These are phyloP conservation scores for Globisporangium megalacanthum DNA, from an alignment of 352 stramenopile genomes.

Conservation along the genomic window DNA sequence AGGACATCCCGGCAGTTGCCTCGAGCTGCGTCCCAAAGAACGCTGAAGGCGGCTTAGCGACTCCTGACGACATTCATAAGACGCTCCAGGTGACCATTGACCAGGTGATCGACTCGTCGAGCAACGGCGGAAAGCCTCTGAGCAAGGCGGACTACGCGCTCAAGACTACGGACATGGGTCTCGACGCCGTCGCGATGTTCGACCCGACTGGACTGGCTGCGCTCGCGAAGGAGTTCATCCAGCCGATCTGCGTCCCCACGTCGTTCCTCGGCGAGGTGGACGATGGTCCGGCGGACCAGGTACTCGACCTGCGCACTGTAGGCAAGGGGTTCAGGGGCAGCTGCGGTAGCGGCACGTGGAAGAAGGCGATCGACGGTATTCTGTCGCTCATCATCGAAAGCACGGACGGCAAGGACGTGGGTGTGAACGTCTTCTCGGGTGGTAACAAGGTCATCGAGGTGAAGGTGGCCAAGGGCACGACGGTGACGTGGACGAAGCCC, in stretches of 20 bases:
- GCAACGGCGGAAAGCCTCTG: not conserved
- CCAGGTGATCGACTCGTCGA: not conserved
- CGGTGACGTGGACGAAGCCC: slow-evolving; percentile 29
- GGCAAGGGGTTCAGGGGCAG: slow-evolving; percentile 43
- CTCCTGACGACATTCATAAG: not conserved
- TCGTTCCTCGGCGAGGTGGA: slow-evolving; percentile 41
- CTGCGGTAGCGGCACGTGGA: slow-evolving; percentile 29
- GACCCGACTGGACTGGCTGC: slow-evolving; percentile 34
- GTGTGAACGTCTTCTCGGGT: slow-evolving; percentile 44
- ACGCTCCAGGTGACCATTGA: too few relatives aligned
- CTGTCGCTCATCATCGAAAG: too few relatives aligned
- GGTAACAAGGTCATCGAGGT: slow-evolving; percentile 18
- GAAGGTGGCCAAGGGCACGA: slow-evolving; percentile 26
- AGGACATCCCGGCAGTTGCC: too few relatives aligned
- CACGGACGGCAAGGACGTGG: slow-evolving; percentile 38
- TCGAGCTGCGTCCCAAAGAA: too few relatives aligned
- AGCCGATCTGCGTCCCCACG: slow-evolving; percentile 50
- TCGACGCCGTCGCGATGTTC: slow-evolving; percentile 22
- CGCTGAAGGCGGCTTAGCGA: not conserved
- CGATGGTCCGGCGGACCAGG: slow-evolving; percentile 30
- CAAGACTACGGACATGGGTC: slow-evolving; percentile 24
- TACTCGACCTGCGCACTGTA: slow-evolving; percentile 33
- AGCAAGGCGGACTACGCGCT: slow-evolving; percentile 22
- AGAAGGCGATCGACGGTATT: slow-evolving; percentile 33
- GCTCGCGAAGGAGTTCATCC: slow-evolving; percentile 40